These are phyloP conservation scores for Schizonepeta tenuifolia DNA, from an alignment of 257 asterid genomes.

Conservation along the genomic window DNA sequence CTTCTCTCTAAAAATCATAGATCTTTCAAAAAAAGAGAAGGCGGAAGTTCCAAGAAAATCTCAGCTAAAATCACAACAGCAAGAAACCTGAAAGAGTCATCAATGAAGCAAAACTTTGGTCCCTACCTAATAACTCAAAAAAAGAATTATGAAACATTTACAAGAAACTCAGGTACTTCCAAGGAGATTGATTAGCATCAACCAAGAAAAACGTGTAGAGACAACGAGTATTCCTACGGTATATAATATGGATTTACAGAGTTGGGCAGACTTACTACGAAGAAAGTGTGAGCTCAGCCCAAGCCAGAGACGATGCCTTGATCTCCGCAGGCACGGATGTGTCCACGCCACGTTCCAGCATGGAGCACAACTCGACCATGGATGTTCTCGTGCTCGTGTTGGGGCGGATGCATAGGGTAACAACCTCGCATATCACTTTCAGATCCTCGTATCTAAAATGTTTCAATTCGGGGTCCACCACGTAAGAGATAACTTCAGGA, in stretches of 20 bases:
- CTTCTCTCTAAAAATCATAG: background rate
- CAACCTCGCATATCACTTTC: slow-evolving; percentile 75
- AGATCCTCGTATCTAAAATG: slow-evolving; percentile 78
- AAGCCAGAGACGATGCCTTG: slow-evolving; percentile 74
- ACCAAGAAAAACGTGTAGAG: slow-evolving; percentile 2
- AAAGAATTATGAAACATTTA: slow-evolving; percentile 39
- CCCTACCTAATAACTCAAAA: background rate
- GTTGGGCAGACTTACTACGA: slow-evolving; percentile 48
- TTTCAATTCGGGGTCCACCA: slow-evolving; percentile 83
- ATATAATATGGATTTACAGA: slow-evolving; percentile 41
- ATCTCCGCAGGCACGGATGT: slow-evolving; percentile 70
- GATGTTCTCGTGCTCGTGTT: slow-evolving; percentile 48
- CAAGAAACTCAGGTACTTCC: slow-evolving; percentile 41
- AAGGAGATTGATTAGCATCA: slow-evolving; percentile 1
- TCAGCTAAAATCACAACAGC: slow-evolving; percentile 3
- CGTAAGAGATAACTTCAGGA: slow-evolving; percentile 69
- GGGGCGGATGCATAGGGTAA: slow-evolving; percentile 60
- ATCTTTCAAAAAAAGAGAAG: background rate
- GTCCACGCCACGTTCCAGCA: slow-evolving; percentile 74
- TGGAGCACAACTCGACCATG: slow-evolving; percentile 63
- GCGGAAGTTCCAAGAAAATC: background rate
- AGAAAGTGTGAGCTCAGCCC: slow-evolving; percentile 95
- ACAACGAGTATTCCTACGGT: slow-evolving; percentile 4
- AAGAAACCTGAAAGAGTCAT: background rate
- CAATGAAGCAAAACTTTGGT: background rate